Base-by-base conservation (phyloP, 169 alveolate species). In the Plasmodium gallinaceum region DNA sequence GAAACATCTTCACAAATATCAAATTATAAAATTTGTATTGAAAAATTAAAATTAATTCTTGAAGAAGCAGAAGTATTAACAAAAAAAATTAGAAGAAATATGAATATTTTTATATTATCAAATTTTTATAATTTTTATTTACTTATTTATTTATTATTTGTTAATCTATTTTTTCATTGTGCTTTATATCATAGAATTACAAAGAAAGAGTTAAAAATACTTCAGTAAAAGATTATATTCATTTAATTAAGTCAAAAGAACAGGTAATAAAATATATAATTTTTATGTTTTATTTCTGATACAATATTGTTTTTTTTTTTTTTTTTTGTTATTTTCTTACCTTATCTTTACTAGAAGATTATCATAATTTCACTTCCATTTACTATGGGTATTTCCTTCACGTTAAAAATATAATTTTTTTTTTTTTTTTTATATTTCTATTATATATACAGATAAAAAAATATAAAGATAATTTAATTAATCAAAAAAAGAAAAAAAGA, bases 1-100 rank as follows among this genome's bases (percentile, higher is more conserved):
- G 89, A 76, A 68, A 76, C 89, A 7, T 54, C 89, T 37, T 76
- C 89, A 0, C 89, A 76, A 57, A 64, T 64, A 51, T 76, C 89
- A 3, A 76, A 76, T 75, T 76, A 76, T 57, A 76, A 76, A 76
- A 76, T 76, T 5, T 76, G 89, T 42, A 4, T 68, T 5, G 89
- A 76, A 5, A 76, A 76, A 48, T 66, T 76, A 32, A 76, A 52
- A 57, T 37, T 16, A 16, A 65, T 76, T 54, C 74, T 76, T 51
- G 74, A 76, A 37, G 89, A 76, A 76, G 89, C 89, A 2, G 89
- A 76, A 32, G 89, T 76, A 46, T 43, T 58, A 7, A 54, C 2
- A 14, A 32, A 12, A 48, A 1, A 48, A n/a, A 48, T 48, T 1
- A 12, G 39, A 32, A 4, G 6, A 32, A 32, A 32, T 32, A 32